Conservation (phyloP, 257 asterid species). For the Coffea eugenioides region DNA sequence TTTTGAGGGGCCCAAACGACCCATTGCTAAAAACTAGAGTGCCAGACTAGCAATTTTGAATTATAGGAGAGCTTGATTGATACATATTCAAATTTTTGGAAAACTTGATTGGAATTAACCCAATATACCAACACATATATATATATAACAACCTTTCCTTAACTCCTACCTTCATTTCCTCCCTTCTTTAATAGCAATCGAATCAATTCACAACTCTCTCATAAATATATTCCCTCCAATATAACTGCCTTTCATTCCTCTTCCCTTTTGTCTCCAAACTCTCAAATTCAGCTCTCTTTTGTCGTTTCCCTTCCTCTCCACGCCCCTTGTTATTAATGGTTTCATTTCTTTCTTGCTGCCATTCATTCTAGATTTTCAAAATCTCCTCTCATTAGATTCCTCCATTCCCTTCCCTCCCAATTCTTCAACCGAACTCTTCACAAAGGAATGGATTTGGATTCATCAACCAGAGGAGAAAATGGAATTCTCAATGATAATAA, state of each 20-base stretch:
- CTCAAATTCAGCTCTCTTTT: not conserved
- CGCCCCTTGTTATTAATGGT: not conserved
- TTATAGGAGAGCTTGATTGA: not conserved
- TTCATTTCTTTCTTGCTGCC: not conserved
- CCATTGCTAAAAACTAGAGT: not conserved
- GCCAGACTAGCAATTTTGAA: not conserved
- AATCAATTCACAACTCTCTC: not conserved
- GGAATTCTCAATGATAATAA: not conserved
- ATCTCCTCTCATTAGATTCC: not conserved
- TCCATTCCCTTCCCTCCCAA: not conserved
- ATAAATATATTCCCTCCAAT: not conserved
- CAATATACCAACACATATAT: not conserved
- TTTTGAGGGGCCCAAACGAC: not conserved
- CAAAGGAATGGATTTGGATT: not conserved
- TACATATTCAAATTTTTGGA: not conserved
- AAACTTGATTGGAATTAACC: conserved; percentile 13
- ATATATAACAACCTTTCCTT: not conserved
- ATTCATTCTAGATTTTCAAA: not conserved
- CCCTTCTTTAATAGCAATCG: not conserved
- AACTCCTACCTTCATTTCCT: not conserved
- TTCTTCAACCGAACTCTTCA: not conserved
- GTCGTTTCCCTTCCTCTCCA: not conserved
- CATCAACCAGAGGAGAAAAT: not conserved
- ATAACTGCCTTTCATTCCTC: not conserved
- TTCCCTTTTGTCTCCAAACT: not conserved